Percentiles rank a stretch among this genome's conserved stretches.
phyloP scores from a whole-genome alignment of 768 basidiomycete genomes.

The Amanita rimosa region DNA sequence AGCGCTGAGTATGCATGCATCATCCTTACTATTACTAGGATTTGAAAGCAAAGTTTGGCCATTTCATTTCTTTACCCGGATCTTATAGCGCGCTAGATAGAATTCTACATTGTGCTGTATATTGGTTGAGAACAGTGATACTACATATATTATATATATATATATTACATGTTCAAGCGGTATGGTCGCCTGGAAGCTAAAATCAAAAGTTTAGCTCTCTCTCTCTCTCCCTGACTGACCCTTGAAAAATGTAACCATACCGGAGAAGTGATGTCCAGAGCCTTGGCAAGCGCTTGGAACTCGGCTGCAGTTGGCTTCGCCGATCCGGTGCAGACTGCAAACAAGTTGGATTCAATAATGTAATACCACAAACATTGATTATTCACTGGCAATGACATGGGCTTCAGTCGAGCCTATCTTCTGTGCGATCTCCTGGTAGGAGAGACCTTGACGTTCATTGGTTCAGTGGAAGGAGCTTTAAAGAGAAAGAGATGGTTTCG shows the following conservation, averaged over 20 bases:
- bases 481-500: constrained; percentile 1
- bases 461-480: background rate
- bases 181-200: background rate
- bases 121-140: too few relatives aligned
- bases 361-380: too few relatives aligned
- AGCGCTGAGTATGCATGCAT: too few relatives aligned
- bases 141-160: too few relatives aligned
- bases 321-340: constrained; percentile 36
- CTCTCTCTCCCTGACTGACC: too few relatives aligned
- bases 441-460: constrained; percentile 34
- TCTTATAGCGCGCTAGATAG: too few relatives aligned
- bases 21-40: too few relatives aligned
- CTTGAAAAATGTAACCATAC: background rate
- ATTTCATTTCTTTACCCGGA: too few relatives aligned
- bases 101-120: too few relatives aligned
- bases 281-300: constrained; percentile 34
- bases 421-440: constrained; percentile 37
- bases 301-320: constrained; percentile 33
- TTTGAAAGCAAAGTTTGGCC: too few relatives aligned
- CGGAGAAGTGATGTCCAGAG: constrained; percentile 25
- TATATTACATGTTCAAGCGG: too few relatives aligned
- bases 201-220: background rate
- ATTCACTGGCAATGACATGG: constrained; percentile 45
- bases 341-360: too few relatives aligned
- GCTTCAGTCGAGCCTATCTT: constrained; percentile 29